These are phyloP conservation scores for Aspergillus ochraceoroseus DNA, from an alignment of 2,329 filamentous ascomycete genomes.

Conservation along the genomic window DNA sequence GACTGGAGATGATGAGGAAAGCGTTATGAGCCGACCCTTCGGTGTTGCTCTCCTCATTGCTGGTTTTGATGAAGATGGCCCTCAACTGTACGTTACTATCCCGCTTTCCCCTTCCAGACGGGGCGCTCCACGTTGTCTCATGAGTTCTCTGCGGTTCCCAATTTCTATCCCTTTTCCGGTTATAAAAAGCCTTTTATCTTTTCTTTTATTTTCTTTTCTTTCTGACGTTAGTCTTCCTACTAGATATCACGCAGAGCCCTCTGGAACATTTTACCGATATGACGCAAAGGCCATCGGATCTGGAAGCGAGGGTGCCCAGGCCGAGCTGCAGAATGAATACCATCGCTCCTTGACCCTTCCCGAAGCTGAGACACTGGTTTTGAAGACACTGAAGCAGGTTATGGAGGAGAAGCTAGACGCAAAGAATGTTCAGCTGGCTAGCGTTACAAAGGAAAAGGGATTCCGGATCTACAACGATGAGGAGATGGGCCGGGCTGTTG, in stretches of 20 bases:
- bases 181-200: no score
- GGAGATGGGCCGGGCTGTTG: conserved; percentile 91
- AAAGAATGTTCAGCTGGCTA: conserved; percentile 97
- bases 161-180: no score
- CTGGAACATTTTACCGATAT: conserved; percentile 97
- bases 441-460: conserved; percentile 94
- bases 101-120: no score
- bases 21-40: conserved; percentile 96
- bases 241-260: conserved; percentile 93
- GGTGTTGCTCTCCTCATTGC: conserved; percentile 95
- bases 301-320: conserved; percentile 93
- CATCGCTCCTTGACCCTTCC: conserved; percentile 92
- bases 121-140: no score
- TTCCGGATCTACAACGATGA: conserved; percentile 98
- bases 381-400: conserved; percentile 98
- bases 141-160: no score
- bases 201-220: background rate
- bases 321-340: conserved; percentile 97
- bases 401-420: conserved; percentile 99
- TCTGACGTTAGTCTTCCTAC: background rate
- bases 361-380: conserved; percentile 88
- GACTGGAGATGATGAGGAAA: conserved; percentile 95
- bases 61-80: conserved; percentile 94
- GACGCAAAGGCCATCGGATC: conserved; percentile 98
- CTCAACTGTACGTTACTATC: conserved; percentile 63